Evolutionary conservation across 768 basidiomycete genomes (phyloP).

Genomic region (Exidia glandulosa): DNA sequence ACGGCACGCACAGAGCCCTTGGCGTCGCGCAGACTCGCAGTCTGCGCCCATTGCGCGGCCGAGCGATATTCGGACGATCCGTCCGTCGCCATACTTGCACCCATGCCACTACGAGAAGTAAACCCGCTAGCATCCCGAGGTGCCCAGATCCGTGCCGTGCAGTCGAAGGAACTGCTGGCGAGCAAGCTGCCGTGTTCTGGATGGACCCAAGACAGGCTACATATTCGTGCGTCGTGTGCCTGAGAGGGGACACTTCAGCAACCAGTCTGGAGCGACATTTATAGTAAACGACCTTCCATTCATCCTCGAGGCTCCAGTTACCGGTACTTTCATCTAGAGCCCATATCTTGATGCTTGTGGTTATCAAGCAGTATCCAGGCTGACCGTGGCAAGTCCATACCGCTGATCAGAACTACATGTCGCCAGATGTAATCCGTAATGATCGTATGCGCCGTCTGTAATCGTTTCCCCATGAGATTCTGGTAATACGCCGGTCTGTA

Average conservation of each 20-base stretch:
- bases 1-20: constrained; percentile 77
- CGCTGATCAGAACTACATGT: constrained; percentile 77
- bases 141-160: constrained; percentile 90
- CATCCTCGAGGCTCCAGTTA: constrained; percentile 69
- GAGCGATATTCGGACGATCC: constrained; percentile 7
- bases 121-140: constrained; percentile 34
- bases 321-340: constrained; percentile 60
- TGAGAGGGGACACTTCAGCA: constrained; percentile 18
- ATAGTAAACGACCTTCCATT: constrained; percentile 66
- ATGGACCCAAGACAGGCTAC: constrained; percentile 80
- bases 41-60: constrained; percentile 52
- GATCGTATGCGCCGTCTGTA: constrained; percentile 73
- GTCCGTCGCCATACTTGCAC: not conserved
- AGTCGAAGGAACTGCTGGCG: constrained; percentile 81
- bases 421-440: constrained; percentile 76
- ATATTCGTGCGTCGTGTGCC: constrained; percentile 89
- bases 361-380: not conserved
- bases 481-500: not conserved
- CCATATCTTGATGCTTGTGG: constrained; percentile 77
- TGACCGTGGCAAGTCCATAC: constrained; percentile 25
- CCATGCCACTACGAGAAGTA: no score
- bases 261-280: not conserved
- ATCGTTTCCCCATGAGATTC: not conserved
- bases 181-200: constrained; percentile 85
- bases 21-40: constrained; percentile 68